Evolutionary conservation across 331 rosid species (phyloP).

Genomic region (Erythrophleum ivorense): DNA sequence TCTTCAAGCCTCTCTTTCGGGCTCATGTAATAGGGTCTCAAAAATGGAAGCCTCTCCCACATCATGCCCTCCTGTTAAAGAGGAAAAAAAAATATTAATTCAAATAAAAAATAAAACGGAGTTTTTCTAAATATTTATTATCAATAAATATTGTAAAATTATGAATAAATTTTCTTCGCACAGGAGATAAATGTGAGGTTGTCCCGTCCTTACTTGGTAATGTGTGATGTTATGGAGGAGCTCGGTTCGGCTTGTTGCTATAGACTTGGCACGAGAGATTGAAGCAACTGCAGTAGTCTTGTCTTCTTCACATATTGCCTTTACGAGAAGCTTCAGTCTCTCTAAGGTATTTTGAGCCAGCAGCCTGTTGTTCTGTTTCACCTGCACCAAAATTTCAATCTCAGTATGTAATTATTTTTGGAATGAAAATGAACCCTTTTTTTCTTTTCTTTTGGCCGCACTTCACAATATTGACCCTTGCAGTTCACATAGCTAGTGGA

Average conservation of each 20-base stretch:
- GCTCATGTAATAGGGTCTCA: constrained; percentile 26
- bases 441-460: neutral
- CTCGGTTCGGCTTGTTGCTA: constrained; percentile 46
- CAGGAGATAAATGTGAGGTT: neutral
- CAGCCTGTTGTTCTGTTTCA: constrained; percentile 46
- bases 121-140: neutral
- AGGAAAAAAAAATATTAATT: neutral
- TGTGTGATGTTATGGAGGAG: constrained; percentile 44
- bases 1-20: constrained; percentile 45
- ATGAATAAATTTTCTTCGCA: neutral
- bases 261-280: constrained; percentile 49
- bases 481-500: neutral
- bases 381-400: constrained; percentile 43
- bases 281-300: constrained; percentile 44
- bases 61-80: constrained; percentile 54
- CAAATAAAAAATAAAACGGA: too few species aligned
- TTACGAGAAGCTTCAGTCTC: constrained; percentile 48
- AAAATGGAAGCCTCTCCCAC: constrained; percentile 59
- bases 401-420: neutral
- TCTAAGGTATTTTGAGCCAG: constrained; percentile 47
- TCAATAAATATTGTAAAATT: too few species aligned
- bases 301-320: constrained; percentile 59
- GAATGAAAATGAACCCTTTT: neutral
- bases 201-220: constrained; percentile 49
- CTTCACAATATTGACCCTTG: neutral